These are phyloP conservation scores for Otatea glauca DNA, from an alignment of 176 grass and related monocot species.

Conservation along the genomic window DNA sequence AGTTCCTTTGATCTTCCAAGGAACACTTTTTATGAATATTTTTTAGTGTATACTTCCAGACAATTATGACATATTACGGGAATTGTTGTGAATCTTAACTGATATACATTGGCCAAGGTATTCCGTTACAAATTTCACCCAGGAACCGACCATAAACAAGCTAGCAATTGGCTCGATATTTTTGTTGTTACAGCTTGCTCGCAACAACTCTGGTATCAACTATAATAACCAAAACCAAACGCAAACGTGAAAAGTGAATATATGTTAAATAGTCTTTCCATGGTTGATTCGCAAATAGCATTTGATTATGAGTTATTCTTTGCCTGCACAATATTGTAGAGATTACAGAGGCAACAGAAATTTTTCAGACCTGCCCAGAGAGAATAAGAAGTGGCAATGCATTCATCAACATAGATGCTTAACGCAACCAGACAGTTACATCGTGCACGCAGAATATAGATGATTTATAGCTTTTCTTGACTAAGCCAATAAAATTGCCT, in stretches of 20 bases:
- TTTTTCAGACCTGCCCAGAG: neutral
- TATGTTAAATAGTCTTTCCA: neutral
- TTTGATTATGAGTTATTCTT: neutral
- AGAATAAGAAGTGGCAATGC: neutral
- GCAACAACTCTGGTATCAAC: neutral
- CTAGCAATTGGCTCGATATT: neutral
- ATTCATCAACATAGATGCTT: neutral
- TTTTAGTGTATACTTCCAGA: neutral
- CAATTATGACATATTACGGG: neutral
- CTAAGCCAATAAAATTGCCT: neutral
- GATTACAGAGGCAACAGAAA: neutral
- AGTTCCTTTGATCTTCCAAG: neutral
- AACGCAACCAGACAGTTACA: neutral
- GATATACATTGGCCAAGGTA: neutral
- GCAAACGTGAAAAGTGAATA: neutral
- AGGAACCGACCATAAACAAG: conserved; percentile 1
- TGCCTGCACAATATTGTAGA: neutral
- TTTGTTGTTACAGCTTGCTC: neutral
- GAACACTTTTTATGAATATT: neutral
- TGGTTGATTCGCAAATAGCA: neutral
- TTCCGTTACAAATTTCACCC: neutral
- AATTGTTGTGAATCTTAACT: neutral
- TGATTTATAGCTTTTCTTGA: neutral
- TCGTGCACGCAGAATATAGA: neutral
- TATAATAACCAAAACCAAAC: neutral